These are phyloP conservation scores for Lodderomyces jiufengensis DNA, from an alignment of 1,139 yeast species.

Conservation along the genomic window DNA sequence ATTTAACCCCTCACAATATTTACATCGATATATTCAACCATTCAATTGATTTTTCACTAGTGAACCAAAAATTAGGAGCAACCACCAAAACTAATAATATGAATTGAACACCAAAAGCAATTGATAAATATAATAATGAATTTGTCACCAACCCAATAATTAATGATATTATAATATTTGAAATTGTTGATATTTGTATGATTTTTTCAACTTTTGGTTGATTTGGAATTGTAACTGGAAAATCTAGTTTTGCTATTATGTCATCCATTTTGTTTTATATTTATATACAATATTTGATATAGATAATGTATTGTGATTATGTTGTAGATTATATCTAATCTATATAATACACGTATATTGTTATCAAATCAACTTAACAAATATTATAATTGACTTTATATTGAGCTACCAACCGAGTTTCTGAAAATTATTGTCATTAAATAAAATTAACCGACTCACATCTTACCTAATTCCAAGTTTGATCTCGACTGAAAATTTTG, in stretches of 20 bases:
- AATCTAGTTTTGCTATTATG: constrained; percentile 11
- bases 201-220: constrained; percentile 12
- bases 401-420: too few relatives aligned
- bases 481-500: too few relatives aligned
- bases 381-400: too few relatives aligned
- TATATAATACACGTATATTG: too few relatives aligned
- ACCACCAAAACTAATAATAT: constrained; percentile 11
- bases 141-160: constrained; percentile 12
- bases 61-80: constrained; percentile 14
- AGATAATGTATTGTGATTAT: too few relatives aligned
- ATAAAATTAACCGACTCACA: too few relatives aligned
- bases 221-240: constrained; percentile 17
- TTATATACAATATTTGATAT: too few relatives aligned
- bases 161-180: constrained; percentile 12
- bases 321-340: background rate
- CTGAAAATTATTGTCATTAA: too few relatives aligned
- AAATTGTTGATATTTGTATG: constrained; percentile 9
- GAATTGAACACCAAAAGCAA: constrained; percentile 13
- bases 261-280: constrained; percentile 9
- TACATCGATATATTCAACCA: constrained; percentile 13
- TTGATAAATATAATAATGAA: constrained; percentile 9
- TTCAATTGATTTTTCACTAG: constrained; percentile 11
- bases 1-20: too few relatives aligned
- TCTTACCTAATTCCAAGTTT: too few relatives aligned
- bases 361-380: too few relatives aligned